Base-by-base conservation (phyloP, 129 eudicot species). In the Smallanthus sonchifolius region DNA sequence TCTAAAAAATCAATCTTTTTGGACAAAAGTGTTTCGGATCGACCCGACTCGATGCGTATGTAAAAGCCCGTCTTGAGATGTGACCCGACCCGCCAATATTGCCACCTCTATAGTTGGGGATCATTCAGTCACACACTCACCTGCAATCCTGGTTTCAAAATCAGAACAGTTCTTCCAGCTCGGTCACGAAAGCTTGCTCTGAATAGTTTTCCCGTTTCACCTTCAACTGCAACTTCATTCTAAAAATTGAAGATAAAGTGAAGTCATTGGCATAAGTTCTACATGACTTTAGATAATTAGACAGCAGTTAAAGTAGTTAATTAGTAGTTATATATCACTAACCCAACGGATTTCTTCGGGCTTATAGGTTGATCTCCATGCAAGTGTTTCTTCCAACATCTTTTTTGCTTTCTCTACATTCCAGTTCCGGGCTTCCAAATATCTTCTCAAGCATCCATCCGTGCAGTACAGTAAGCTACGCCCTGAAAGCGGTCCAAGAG, bases 291-390 rank as follows among this genome's bases (percentile, higher is more conserved):
- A 54, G 24, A 52, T 72, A 40, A 40, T 4, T 48, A 48, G 16
- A 70, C 9, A 57, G 0, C 28, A 34, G n/a, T 43, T 42, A 16
- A 37, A 24, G 47, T 10, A 61, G 30, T 55, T 24, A 16, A 42
- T 42, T 42, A 42, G 13, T 16, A 36, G 19, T 28, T 44, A 57
- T 59, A 37, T 32, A 11, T 15, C 17, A 83, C 91, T 79, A 78
- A 88, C 96, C 97, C 97, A 92, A 68, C 95, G 90, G 45, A 87
- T 87, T 82, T 92, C 96, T 82, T 92, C 96, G 3, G 98, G 98
- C 72, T 92, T 92, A 80, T 69, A 92, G 49, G 87, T 75, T 73
- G 87, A 75, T 49, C 98, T 89, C 98, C 98, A 92, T 11, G 81
- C 80, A 65, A 89, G 87, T 10, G 98, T 89, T 75, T 82, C 96